A percentile compares a stretch with the other conserved stretches of the same genome.
Conservation (phyloP, 495 filamentous ascomycete species). For the Cairneyella variabilis region DNA sequence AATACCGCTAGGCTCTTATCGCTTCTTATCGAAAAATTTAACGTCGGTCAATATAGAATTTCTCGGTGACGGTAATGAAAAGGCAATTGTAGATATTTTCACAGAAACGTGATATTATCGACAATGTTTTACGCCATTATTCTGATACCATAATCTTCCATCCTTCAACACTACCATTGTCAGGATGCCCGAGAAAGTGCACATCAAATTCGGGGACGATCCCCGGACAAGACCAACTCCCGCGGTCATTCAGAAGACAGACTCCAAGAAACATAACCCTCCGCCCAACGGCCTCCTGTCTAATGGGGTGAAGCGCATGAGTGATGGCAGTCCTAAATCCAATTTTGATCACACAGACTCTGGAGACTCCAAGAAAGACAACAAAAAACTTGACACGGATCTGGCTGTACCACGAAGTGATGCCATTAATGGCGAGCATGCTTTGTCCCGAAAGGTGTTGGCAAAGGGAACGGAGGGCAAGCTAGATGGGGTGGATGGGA, state of each 20-base stretch:
- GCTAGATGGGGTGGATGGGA: neutral
- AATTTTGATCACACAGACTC: neutral
- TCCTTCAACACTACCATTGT: neutral
- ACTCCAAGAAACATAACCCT: too few species aligned
- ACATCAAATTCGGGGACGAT: conserved; percentile 36
- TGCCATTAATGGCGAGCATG: too few species aligned
- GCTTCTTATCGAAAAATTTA: too few species aligned
- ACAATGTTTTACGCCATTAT: neutral
- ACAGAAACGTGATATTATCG: too few species aligned
- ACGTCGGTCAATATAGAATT: too few species aligned
- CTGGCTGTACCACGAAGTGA: neutral
- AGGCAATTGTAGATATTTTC: too few species aligned
- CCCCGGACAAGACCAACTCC: neutral
- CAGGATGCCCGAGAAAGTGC: conserved; percentile 49
- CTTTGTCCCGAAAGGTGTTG: neutral
- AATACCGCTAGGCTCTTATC: too few species aligned
- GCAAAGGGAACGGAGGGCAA: neutral
- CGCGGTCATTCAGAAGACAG: neutral
- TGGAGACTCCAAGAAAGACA: neutral
- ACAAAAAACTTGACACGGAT: neutral
- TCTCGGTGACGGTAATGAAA: too few species aligned
- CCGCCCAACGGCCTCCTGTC: too few species aligned
- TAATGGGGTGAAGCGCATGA: conserved; percentile 14
- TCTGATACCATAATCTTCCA: neutral
- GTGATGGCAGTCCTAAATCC: conserved; percentile 21